A percentile compares a stretch with the other conserved stretches of the same genome.
phyloP scores from a whole-genome alignment of 1,284 basidiomycete genomes.

The Heterobasidion occidentale region DNA sequence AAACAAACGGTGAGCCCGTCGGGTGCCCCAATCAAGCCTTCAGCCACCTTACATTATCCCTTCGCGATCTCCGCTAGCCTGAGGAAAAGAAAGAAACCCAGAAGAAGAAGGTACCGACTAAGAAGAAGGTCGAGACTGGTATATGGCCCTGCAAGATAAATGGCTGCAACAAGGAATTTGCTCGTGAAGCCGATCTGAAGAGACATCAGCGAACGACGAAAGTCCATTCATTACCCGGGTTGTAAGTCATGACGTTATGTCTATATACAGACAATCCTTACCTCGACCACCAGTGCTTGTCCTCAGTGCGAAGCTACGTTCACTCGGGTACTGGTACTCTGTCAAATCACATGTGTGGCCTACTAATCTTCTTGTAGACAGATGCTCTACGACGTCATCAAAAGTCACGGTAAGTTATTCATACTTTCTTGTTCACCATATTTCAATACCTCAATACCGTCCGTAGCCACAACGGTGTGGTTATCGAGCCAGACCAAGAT shows the following conservation, averaged over 20 bases:
- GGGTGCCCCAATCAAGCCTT: constrained; percentile 2
- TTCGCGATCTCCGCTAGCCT: constrained; percentile 19
- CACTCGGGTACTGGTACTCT: constrained; percentile 42
- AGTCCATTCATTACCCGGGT: constrained; percentile 59
- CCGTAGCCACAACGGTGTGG: constrained; percentile 57
- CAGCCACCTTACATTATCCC: constrained; percentile 13
- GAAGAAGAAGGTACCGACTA: constrained; percentile 33
- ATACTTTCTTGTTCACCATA: constrained; percentile 1
- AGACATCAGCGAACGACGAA: constrained; percentile 72
- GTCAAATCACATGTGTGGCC: not conserved
- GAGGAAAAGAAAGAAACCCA: constrained; percentile 43
- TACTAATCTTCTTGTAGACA: constrained; percentile 15
- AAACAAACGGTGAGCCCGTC: constrained; percentile 21
- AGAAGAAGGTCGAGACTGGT: constrained; percentile 41
- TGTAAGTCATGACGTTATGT: constrained; percentile 37
- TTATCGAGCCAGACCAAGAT: constrained; percentile 42
- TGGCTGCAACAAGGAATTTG: constrained; percentile 71
- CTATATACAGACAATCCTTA: constrained; percentile 4
- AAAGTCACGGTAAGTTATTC: constrained; percentile 43
- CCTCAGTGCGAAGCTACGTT: constrained; percentile 73
- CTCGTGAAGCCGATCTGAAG: constrained; percentile 71
- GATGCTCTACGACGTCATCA: constrained; percentile 29
- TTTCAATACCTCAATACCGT: constrained; percentile 2
- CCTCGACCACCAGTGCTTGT: constrained; percentile 40
- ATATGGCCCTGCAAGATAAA: constrained; percentile 72